Conservation (phyloP, 345 rosid species). For the Aurinia saxatilis region DNA sequence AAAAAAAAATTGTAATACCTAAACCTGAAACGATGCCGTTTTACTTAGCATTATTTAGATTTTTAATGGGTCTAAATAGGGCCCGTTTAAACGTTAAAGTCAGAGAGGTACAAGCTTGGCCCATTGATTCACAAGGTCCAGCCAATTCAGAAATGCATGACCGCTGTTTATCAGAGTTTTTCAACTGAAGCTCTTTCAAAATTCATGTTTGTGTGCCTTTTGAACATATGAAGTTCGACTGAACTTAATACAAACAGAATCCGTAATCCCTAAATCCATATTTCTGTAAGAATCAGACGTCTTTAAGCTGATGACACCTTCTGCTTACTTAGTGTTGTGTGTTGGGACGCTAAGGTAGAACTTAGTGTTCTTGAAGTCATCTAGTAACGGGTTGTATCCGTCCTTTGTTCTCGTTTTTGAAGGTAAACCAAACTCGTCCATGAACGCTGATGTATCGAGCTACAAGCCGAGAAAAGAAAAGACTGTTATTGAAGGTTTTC, state of each 20-base stretch:
- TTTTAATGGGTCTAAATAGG: no score
- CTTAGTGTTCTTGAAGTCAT: slow-evolving; percentile 93
- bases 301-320: slow-evolving; percentile 9
- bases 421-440: slow-evolving; percentile 94
- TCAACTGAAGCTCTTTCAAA: background rate
- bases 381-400: slow-evolving; percentile 88
- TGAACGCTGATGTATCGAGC: slow-evolving; percentile 85
- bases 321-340: slow-evolving; percentile 53
- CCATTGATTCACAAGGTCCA: no score
- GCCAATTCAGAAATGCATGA: no score
- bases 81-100: no score
- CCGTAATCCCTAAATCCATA: background rate
- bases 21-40: no score
- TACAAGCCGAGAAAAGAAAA: slow-evolving; percentile 7
- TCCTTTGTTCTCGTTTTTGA: slow-evolving; percentile 81
- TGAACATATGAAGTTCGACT: background rate
- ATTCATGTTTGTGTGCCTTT: no score
- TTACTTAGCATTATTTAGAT: no score
- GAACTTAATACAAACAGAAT: background rate
- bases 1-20: no score
- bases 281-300: slow-evolving; percentile 6
- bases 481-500: background rate
- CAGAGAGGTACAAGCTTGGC: no score
- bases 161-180: background rate
- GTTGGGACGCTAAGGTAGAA: slow-evolving; percentile 93